Conservation (phyloP, 345 rosid genomes). For the Viola odorata region DNA sequence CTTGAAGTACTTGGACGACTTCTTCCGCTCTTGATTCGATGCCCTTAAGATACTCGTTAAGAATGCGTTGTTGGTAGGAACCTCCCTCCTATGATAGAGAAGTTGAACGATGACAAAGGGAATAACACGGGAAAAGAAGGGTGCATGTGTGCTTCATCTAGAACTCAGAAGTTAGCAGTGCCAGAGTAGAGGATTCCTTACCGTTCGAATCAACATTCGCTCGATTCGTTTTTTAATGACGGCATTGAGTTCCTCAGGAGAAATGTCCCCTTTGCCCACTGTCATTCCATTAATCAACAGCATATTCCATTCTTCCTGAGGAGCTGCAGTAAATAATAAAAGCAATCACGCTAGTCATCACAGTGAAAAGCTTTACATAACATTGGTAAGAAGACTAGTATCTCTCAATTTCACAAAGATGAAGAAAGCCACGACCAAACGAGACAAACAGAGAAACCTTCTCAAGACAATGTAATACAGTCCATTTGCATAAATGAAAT, state of each 20-base stretch:
- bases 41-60: slow-evolving; percentile 68
- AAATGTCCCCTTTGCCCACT: slow-evolving; percentile 58
- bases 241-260: slow-evolving; percentile 56
- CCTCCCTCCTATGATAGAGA: slow-evolving; percentile 70
- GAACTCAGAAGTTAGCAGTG: background rate
- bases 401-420: background rate
- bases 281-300: slow-evolving; percentile 64
- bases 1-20: slow-evolving; percentile 45
- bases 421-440: background rate
- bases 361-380: background rate
- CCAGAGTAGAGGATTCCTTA: slow-evolving; percentile 23
- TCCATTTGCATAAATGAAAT: too few relatives aligned
- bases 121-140: background rate
- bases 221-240: slow-evolving; percentile 75
- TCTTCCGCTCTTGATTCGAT: slow-evolving; percentile 68
- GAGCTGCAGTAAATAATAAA: slow-evolving; percentile 47
- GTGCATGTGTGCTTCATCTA: too few relatives aligned
- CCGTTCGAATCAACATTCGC: slow-evolving; percentile 77
- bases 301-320: slow-evolving; percentile 82
- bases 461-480: too few relatives aligned
- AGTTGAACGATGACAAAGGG: background rate
- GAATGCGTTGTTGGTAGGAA: slow-evolving; percentile 78
- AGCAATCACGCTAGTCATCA: too few relatives aligned
- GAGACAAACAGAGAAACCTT: background rate
- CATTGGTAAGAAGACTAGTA: background rate